A percentile compares a stretch with the other conserved stretches of the same genome.
These are phyloP conservation scores for Pterocarpus santalinus DNA, from an alignment of 306 rosid species.

Conservation along the genomic window DNA sequence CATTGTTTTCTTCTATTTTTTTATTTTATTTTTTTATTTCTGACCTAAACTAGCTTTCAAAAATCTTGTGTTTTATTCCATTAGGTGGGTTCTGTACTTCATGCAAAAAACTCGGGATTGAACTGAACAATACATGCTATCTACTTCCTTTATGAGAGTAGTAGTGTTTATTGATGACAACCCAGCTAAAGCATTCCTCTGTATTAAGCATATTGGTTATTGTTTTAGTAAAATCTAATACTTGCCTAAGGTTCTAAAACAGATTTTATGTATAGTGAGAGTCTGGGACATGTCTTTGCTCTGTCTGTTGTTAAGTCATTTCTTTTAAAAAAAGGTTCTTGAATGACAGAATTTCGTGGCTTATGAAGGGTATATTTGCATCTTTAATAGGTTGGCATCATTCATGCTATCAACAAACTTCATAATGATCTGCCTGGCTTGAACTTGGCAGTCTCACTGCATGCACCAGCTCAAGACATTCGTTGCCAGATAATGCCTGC, in stretches of 20 bases:
- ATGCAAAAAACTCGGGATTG: background rate
- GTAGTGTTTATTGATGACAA: background rate
- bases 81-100: background rate
- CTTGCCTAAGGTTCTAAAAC: conserved; percentile 25
- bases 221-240: conserved; percentile 11
- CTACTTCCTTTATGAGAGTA: conserved; percentile 12
- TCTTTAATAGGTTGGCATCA: conserved; percentile 80
- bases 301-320: conserved; percentile 24
- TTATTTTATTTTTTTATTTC: background rate
- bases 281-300: conserved; percentile 23
- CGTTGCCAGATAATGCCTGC: conserved; percentile 99
- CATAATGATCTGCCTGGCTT: conserved; percentile 89
- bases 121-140: conserved; percentile 17
- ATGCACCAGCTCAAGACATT: conserved; percentile 91
- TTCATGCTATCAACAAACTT: conserved; percentile 92
- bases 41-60: background rate
- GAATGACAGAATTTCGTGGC: conserved; percentile 35
- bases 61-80: conserved; percentile 28
- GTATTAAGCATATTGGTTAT: background rate
- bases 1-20: conserved; percentile 33
- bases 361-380: conserved; percentile 43
- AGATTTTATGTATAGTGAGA: background rate
- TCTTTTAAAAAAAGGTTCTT: conserved; percentile 4
- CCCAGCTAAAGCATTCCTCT: conserved; percentile 26
- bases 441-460: conserved; percentile 96